Evolutionary conservation across 441 rosid species (phyloP).

Genomic region (Pelargonium fulgidum): DNA sequence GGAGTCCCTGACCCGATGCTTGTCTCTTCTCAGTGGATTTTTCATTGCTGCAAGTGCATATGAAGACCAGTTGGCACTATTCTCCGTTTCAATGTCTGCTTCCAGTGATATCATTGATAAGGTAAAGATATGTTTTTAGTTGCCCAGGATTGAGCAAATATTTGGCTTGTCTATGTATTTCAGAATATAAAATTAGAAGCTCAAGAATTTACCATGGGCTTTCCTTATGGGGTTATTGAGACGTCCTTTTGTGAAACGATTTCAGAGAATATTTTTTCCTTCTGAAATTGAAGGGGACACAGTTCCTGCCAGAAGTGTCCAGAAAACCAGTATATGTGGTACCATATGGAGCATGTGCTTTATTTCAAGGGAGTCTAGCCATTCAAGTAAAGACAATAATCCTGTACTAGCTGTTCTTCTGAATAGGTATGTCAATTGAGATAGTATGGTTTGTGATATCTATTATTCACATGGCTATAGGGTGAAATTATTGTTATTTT

Average conservation of each 20-base stretch:
- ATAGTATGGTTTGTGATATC: conserved; percentile 19
- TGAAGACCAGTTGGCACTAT: conserved; percentile 72
- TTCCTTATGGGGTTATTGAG: conserved; percentile 23
- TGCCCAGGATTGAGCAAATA: conserved; percentile 18
- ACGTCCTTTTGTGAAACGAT: conserved; percentile 22
- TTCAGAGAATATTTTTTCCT: conserved; percentile 71
- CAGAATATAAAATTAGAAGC: background rate
- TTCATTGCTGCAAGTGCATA: conserved; percentile 81
- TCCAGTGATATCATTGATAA: conserved; percentile 58
- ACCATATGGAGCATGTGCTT: conserved; percentile 99
- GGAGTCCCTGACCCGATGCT: conserved; percentile 20
- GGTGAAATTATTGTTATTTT: conserved; percentile 20
- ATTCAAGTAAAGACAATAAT: conserved; percentile 55
- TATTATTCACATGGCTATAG: conserved; percentile 21
- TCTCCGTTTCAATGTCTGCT: conserved; percentile 61
- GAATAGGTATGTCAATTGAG: conserved; percentile 61
- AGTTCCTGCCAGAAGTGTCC: conserved; percentile 32
- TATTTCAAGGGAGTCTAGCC: conserved; percentile 51
- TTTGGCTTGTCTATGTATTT: conserved; percentile 15
- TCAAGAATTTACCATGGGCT: conserved; percentile 9
- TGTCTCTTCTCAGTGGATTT: conserved; percentile 54
- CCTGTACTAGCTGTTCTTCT: conserved; percentile 81
- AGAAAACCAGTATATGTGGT: conserved; percentile 47
- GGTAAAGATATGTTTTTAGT: conserved; percentile 33
- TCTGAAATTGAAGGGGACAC: conserved; percentile 49